Evolutionary conservation across 1,284 basidiomycete species (phyloP), one percentile per base, ranked within the genome.

Genomic region (Pseudozyma thailandica): DNA sequence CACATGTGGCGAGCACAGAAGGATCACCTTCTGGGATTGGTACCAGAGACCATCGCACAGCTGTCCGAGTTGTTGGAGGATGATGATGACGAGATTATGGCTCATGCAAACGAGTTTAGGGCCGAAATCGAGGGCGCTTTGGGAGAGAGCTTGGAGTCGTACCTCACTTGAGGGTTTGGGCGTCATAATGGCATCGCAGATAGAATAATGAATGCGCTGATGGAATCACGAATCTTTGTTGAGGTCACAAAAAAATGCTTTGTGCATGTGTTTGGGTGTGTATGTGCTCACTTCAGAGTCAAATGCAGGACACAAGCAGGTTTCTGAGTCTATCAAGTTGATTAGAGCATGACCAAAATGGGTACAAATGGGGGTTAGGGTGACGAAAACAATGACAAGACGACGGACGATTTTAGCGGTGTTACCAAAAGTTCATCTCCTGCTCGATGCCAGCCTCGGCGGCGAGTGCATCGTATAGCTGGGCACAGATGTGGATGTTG

Each of bases 1-100:
- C 86, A 86, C 18, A 83, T 97, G 43, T 98, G 95, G 96, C 76
- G 78, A 12, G 81, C 79, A 25, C 62, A 75, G 50, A 72, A 65
- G 39, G 90, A 93, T 56, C 91, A 85, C 50, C 80, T 87, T 66
- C 79, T 88, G n/a, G 80, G 74, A 13, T 81, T 86, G 49, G 86
- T 86, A 4, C 85, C 86, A 2, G 85, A 86, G 78, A 86, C 86
- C 0, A 86, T 86, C 6, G 85, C 86, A 55, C 85, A 85, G 76
- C 76, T 87, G 55, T 82, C 83, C 30, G 86, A 87, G 73, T 74
- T 85, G 51, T 66, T 86, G 33, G 86, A 86, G 66, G 85, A 86
- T 74, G 84, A 85, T 52, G 84, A 85, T 53, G 76, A 76, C 15
- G 82, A 81, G 49, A 84, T 86, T 6, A 84, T 85, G 60, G 66